Evolutionary conservation across 768 basidiomycete genomes (phyloP), one percentile per base, ranked within the genome.

Genomic region (Pluteus cervinus): DNA sequence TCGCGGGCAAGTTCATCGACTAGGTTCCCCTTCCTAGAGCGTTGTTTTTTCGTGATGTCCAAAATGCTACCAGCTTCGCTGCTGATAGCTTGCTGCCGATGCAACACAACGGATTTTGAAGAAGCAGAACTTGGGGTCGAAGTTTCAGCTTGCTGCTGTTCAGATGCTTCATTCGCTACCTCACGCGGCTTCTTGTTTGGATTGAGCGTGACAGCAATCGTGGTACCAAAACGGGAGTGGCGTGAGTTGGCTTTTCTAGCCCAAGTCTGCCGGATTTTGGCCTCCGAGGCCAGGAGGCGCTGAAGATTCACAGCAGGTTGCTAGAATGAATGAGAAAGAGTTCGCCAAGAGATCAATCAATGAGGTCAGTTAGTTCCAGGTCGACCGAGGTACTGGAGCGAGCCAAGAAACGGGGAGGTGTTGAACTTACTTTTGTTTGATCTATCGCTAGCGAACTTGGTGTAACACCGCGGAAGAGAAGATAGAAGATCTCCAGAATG

Each of bases 221-320:
- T 98, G 2, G 96, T 98, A 1, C 96, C 96, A 59, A 99, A 99
- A 33, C 93, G 80, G 17, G 91, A 90, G 62, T 99, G 96, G 22
- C 96, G 76, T 15, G 90, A 86, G 36, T 80, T 62, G 12, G 69
- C 61, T 24, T 63, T 63, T 33, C 76, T 70, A 0, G 75, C 68
- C 17, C 73, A 55, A 37, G 76, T 68, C 23, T 71, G 68, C 42
- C 79, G 81, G 28, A 66, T 68, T 39, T 72, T 74, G 43, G 77
- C 78, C 62, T 99, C 96, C 23, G 71, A 62, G 3, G 79, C 81
- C 11, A 99, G 75, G 35, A 97, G 75, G 28, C 77, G 76, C 7
- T 80, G 75, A 2, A 99, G 68, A 25, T 73, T 76, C 40, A 77
- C 71, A 15, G 69, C 60, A 33, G 82, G 67, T 79, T 82, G 81